Conservation (phyloP, 148 eudicot species). For the Camellia granthamiana region DNA sequence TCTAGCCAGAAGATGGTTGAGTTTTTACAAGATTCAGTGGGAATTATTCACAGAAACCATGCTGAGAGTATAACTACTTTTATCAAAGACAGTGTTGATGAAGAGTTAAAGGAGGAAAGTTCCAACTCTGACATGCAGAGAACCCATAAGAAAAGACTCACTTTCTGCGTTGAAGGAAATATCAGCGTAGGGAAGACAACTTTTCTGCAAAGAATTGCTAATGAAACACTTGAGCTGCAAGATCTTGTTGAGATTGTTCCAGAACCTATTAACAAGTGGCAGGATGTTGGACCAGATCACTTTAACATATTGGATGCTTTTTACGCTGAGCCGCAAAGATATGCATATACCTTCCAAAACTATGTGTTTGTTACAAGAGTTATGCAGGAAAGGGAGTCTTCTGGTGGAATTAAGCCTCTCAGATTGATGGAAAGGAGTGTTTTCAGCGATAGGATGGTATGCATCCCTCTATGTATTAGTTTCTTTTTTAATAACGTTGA, state of each 20-base stretch:
- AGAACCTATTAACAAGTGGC: conserved; percentile 94
- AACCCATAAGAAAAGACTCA: conserved; percentile 58
- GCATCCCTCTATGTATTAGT: conserved; percentile 4
- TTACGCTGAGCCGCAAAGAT: conserved; percentile 84
- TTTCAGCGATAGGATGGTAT: conserved; percentile 95
- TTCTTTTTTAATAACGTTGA: not conserved
- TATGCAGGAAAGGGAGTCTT: conserved; percentile 96
- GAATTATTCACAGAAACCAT: conserved; percentile 85
- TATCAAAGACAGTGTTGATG: conserved; percentile 80
- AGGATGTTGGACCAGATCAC: conserved; percentile 87
- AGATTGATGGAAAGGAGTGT: conserved; percentile 96
- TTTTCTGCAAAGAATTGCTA: conserved; percentile 89
- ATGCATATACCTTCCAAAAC: conserved; percentile 95
- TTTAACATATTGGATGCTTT: conserved; percentile 88
- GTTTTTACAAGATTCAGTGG: conserved; percentile 74
- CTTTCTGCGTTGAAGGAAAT: conserved; percentile 95
- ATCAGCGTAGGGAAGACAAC: conserved; percentile 97
- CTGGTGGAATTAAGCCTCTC: conserved; percentile 81
- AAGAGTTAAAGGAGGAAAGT: conserved; percentile 64
- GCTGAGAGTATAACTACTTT: conserved; percentile 90
- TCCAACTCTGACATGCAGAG: conserved; percentile 34
- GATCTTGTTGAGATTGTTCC: conserved; percentile 97
- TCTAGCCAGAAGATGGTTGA: conserved; percentile 86
- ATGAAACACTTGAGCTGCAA: conserved; percentile 86
- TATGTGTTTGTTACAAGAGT: conserved; percentile 94